These are phyloP conservation scores for Diaporthe helianthi DNA, from an alignment of 2,329 filamentous ascomycete genomes.

Conservation along the genomic window DNA sequence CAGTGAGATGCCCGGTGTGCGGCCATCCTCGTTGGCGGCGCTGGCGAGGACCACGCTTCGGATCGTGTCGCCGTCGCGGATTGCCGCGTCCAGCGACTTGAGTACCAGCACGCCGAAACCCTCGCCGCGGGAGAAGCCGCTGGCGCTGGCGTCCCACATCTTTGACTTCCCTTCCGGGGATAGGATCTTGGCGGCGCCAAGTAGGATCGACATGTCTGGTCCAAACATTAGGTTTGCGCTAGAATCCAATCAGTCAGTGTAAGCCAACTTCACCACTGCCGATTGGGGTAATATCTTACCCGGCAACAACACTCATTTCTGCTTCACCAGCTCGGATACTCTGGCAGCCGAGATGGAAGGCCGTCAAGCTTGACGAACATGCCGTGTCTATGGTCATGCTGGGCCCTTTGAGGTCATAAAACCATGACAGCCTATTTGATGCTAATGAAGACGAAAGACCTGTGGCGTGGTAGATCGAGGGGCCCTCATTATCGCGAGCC, in stretches of 20 bases:
- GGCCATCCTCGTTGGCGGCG: slow-evolving; percentile 48
- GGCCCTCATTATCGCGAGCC: slow-evolving; percentile 39
- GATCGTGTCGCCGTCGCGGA: slow-evolving; percentile 48
- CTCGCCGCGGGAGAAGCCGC: slow-evolving; percentile 45
- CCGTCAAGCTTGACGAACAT: slow-evolving; percentile 41
- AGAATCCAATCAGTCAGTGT: background rate
- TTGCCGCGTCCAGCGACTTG: slow-evolving; percentile 49
- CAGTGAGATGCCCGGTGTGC: slow-evolving; percentile 45
- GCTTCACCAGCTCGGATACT: slow-evolving; percentile 14
- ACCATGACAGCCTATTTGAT: slow-evolving; percentile 51
- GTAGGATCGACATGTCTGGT: slow-evolving; percentile 37
- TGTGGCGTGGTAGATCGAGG: slow-evolving; percentile 38
- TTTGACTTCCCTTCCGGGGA: slow-evolving; percentile 43
- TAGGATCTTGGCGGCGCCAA: slow-evolving; percentile 32
- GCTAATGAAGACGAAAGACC: slow-evolving; percentile 37
- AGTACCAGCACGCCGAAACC: slow-evolving; percentile 46
- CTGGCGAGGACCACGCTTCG: slow-evolving; percentile 43
- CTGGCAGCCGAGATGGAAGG: slow-evolving; percentile 28
- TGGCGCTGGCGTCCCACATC: slow-evolving; percentile 42
- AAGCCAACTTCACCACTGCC: background rate
- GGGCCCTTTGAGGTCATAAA: slow-evolving; percentile 47
- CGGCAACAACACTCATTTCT: slow-evolving; percentile 22
- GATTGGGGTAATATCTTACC: background rate
- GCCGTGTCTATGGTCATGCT: slow-evolving; percentile 49
- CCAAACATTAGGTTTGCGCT: slow-evolving; percentile 27